Base-by-base conservation (phyloP, 1,139 yeast species). In the Kurtzmaniella quercitrusa region DNA sequence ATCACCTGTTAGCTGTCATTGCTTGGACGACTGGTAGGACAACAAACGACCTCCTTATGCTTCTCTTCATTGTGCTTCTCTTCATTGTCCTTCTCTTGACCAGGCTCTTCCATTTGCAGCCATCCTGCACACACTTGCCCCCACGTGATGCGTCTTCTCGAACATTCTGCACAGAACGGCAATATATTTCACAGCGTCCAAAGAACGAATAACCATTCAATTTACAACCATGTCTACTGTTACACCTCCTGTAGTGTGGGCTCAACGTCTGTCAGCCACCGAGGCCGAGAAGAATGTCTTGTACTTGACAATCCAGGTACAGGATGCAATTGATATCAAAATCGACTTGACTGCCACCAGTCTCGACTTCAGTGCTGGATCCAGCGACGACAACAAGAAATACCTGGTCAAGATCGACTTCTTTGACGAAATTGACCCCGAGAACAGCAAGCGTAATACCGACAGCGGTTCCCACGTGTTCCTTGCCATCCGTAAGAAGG, bases 191-290 rank as follows among this genome's bases (percentile, higher is more conserved):
- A 27, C 12, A 10, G 12, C 31, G 31, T 27, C 31, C 14, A 11
- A n/a, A 11, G 12, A 27, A 10, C 31, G 3, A 27, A 3, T 27
- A 5, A 27, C 23, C 8, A 21, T 21, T 5, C 7, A 21, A 21
- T 21, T 8, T 12, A 40, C 37, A 33, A 42, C 31, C 37, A 37
- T 37, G 33, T 15, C 40, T 17, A 42, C 49, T 11, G 41, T 45
- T 41, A 43, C 37, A 10, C 70, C 70, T 42, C 58, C 57, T 41
- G 94, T 89, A 42, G 73, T 79, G 61, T 93, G 98, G 98, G 98
- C 98, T 18, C 98, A 93, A 71, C 87, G 98, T 68, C 89, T 96
- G 42, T 81, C 75, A 59, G 83, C 75, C 17, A 67, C 73, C 6
- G 95, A 83, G 34, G 78, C 79, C 14, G 72, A 79, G 37, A 90